Conservation (phyloP, 2,329 filamentous ascomycete genomes). For the Dothistroma septosporum region DNA sequence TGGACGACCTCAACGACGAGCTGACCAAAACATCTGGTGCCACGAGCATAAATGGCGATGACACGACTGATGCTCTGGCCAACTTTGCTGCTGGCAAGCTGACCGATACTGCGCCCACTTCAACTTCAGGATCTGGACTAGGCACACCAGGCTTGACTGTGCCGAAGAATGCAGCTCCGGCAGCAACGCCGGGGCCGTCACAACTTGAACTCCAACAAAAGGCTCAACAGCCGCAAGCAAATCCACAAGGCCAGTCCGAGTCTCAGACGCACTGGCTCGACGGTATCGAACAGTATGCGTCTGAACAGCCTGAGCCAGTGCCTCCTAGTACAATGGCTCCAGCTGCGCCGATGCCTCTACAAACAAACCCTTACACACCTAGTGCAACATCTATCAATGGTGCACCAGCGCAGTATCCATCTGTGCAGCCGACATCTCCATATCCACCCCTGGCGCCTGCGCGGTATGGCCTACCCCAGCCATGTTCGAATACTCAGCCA, state of each 20-base stretch:
- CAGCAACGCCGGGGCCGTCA: neutral
- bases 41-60: slow-evolving; percentile 3
- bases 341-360: neutral
- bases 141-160: slow-evolving; percentile 15
- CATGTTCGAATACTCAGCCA: slow-evolving; percentile 4
- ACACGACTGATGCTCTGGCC: neutral
- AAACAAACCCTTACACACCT: slow-evolving; percentile 14
- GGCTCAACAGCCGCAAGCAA: neutral
- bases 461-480: neutral
- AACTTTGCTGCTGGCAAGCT: slow-evolving; percentile 8
- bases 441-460: slow-evolving; percentile 8
- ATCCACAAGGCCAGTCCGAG: too few species aligned
- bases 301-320: slow-evolving; percentile 22
- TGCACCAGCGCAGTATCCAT: slow-evolving; percentile 4
- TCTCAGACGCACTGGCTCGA: slow-evolving; percentile 33
- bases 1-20: slow-evolving; percentile 27
- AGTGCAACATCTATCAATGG: slow-evolving; percentile 19
- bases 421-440: slow-evolving; percentile 10
- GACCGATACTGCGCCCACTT: slow-evolving; percentile 3
- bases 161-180: neutral
- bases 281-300: slow-evolving; percentile 45
- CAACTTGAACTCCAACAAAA: neutral
- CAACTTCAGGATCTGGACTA: slow-evolving; percentile 3
- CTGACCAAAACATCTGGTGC: slow-evolving; percentile 9
- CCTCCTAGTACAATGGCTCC: slow-evolving; percentile 15